A percentile compares a stretch with the other conserved stretches of the same genome.
Evolutionary conservation across 2,329 filamentous ascomycete species (phyloP).

Genomic region (Fonsecaea multimorphosa): DNA sequence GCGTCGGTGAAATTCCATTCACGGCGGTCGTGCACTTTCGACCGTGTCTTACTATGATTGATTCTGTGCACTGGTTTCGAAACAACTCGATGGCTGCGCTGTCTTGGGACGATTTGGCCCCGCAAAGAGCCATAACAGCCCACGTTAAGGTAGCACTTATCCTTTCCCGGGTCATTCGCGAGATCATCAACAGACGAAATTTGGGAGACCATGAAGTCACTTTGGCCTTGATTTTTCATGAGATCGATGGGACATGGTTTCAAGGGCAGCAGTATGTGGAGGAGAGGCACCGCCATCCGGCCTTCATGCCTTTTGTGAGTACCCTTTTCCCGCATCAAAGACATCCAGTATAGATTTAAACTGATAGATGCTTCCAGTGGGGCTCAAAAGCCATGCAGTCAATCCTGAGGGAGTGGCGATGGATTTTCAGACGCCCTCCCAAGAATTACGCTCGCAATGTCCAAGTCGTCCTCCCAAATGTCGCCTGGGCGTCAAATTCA

Average conservation of each 20-base stretch:
- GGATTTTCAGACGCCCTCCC: background rate
- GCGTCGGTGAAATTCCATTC: background rate
- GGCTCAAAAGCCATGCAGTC: background rate
- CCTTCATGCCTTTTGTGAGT: background rate
- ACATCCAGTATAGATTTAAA: background rate
- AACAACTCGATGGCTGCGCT: no score
- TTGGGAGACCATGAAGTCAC: background rate
- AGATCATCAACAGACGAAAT: background rate
- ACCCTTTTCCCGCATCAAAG: background rate
- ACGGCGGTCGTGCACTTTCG: slow-evolving; percentile 14
- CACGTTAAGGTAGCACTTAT: slow-evolving; percentile 15
- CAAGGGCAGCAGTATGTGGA: background rate
- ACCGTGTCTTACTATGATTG: slow-evolving; percentile 7
- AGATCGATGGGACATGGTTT: slow-evolving; percentile 13
- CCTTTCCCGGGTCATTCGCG: slow-evolving; percentile 15
- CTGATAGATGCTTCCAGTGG: background rate
- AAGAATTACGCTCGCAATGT: background rate
- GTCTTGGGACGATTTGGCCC: background rate
- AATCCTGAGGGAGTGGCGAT: slow-evolving; percentile 1
- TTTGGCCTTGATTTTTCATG: slow-evolving; percentile 14
- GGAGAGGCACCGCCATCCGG: background rate
- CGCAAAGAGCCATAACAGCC: slow-evolving; percentile 11
- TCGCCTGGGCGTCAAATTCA: background rate
- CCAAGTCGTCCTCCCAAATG: background rate
- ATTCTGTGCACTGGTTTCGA: slow-evolving; percentile 9